Evolutionary conservation across 495 filamentous ascomycete species (phyloP), one percentile per base, ranked within the genome.

Genomic region (Gamarada debralockiae): DNA sequence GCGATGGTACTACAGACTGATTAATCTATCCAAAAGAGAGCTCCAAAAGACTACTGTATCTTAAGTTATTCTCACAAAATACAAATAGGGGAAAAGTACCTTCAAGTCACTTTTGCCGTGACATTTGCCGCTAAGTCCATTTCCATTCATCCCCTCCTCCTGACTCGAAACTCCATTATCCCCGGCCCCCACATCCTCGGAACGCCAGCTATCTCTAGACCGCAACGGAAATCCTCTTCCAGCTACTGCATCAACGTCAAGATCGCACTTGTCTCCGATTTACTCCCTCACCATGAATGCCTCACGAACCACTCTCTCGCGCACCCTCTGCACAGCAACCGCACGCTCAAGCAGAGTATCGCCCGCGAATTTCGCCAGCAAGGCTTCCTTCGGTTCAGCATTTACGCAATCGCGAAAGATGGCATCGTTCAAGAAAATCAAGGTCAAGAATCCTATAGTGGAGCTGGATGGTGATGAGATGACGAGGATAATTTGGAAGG

Each of bases 401-500:
- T 59, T 59, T 42, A 40, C 41, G 18, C 58, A 57, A 6, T 25
- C 39, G 15, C 55, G 59, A 52, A 62, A 36, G 29, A 62, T 62
- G 59, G 50, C 56, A 8, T 47, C 34, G 44, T 53, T 60, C 54
- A 56, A 58, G 47, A 96, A 95, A 83, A 97, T 97, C 77, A 89
- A 93, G 78, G 92, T 97, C 67, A 86, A 92, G 82, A 97, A 95
- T 72, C 93, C 93, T 53, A 83, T 98, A 65, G 93, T 98, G 70
- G 89, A 92, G 71, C 78, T 98, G 65, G 93, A 98, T 70, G 93
- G 93, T 63, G 93, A 98, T 78, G 93, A 98, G 82, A 98, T 98
- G 93, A 98, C 93, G 54, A 80, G 93, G 63, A 90, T 98, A 62
- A 98, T 98, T 74, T 98, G 93, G 93, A 75, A 97, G 74, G 84